phyloP scores from a whole-genome alignment of 176 grass and related monocot species.

The Miscanthus lutarioriparius region DNA sequence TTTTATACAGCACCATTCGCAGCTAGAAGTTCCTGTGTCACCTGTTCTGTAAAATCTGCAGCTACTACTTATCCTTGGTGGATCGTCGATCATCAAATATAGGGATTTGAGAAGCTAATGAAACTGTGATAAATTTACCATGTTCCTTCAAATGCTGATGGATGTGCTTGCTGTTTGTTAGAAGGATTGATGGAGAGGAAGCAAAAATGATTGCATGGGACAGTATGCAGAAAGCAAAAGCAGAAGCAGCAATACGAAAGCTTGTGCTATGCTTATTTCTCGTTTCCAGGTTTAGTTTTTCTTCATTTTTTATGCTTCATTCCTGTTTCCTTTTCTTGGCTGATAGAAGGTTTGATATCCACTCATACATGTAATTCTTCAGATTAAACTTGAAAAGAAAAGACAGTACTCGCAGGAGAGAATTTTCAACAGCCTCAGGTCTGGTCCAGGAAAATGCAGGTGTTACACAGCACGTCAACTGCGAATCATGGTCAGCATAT shows the following conservation, averaged over 20 bases:
- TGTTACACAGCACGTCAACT: constrained; percentile 40
- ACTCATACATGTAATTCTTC: constrained; percentile 20
- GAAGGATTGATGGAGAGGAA: constrained; percentile 61
- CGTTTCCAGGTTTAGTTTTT: background rate
- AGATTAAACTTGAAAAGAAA: constrained; percentile 87
- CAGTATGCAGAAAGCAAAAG: constrained; percentile 69
- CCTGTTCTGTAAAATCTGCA: constrained; percentile 7
- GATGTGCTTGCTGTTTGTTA: constrained; percentile 25
- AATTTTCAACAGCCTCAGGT: constrained; percentile 65
- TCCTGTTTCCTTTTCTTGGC: background rate
- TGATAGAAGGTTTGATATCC: constrained; percentile 15
- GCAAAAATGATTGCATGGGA: constrained; percentile 80
- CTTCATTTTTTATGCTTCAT: background rate
- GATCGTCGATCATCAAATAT: constrained; percentile 3
- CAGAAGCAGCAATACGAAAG: constrained; percentile 69
- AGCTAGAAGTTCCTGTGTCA: background rate
- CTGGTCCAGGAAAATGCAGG: constrained; percentile 65
- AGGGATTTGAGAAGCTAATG: background rate
- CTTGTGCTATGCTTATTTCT: constrained; percentile 57
- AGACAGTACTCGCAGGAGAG: constrained; percentile 65
- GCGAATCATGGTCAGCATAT: constrained; percentile 49
- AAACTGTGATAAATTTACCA: constrained; percentile 14
- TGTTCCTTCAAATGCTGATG: constrained; percentile 24
- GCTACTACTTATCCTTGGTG: background rate
- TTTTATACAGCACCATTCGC: background rate